Conservation (phyloP, 2,329 filamentous ascomycete genomes). For the Sporothrix phasma region DNA sequence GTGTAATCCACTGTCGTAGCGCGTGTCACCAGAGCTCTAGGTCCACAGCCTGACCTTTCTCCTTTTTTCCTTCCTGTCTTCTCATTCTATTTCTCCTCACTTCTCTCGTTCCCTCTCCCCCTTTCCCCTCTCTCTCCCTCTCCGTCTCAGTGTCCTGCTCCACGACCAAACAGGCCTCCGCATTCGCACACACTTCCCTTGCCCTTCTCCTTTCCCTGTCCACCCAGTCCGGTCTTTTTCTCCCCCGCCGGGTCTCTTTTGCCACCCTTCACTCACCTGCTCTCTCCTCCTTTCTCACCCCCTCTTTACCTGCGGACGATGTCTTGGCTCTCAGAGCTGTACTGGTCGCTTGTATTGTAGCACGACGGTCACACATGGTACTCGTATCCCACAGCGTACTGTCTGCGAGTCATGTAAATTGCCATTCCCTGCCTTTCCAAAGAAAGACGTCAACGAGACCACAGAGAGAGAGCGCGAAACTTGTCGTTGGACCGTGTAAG, state of each 20-base stretch:
- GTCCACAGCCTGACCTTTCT: neutral
- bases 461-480: neutral
- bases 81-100: neutral
- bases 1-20: neutral
- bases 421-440: neutral
- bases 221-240: neutral
- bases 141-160: too few species aligned
- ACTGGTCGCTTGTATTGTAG: neutral
- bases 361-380: too few species aligned
- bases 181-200: too few species aligned
- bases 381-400: neutral
- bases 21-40: neutral
- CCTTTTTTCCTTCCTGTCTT: neutral
- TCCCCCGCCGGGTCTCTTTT: neutral
- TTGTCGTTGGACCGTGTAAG: conserved; percentile 5
- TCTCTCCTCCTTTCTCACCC: neutral
- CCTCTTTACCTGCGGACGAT: neutral
- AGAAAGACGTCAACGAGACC: neutral
- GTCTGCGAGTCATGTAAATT: neutral
- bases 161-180: too few species aligned
- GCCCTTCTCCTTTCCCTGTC: neutral
- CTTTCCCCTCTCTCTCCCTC: neutral
- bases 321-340: conserved; percentile 1
- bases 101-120: neutral
- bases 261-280: neutral